Percentiles rank a stretch among this genome's conserved stretches.
These are phyloP conservation scores for Penicillium turbatum DNA, from an alignment of 495 filamentous ascomycete species.

Conservation along the genomic window DNA sequence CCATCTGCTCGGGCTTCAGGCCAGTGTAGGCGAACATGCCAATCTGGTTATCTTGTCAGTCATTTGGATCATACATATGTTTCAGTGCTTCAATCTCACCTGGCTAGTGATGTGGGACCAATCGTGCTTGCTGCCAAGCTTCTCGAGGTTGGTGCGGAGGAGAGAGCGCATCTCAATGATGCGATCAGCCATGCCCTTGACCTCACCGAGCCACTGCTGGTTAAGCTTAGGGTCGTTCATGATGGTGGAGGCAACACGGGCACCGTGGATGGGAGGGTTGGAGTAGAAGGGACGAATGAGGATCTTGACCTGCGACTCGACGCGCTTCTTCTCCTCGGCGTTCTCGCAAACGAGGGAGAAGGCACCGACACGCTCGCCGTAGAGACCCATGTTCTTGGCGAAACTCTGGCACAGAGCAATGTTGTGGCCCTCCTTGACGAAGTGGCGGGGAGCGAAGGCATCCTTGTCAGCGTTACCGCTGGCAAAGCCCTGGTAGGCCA, in stretches of 20 bases:
- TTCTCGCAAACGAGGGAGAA: conserved; percentile 87
- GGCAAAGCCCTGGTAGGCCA: conserved; percentile 99
- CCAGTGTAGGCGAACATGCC: conserved; percentile 99
- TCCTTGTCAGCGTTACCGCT: conserved; percentile 87
- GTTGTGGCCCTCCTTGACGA: conserved; percentile 87
- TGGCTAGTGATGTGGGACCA: conserved; percentile 98
- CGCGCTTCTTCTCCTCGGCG: conserved; percentile 87
- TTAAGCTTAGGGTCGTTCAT: conserved; percentile 83
- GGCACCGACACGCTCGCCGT: conserved; percentile 95
- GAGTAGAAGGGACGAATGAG: conserved; percentile 96
- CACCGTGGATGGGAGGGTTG: conserved; percentile 94
- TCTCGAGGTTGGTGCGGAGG: conserved; percentile 89
- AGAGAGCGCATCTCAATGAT: conserved; percentile 97
- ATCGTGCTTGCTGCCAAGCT: conserved; percentile 89
- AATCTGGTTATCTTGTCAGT: conserved; percentile 49
- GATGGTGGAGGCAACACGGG: conserved; percentile 88
- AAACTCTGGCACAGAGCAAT: conserved; percentile 90
- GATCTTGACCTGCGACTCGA: conserved; percentile 98
- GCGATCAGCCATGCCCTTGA: conserved; percentile 98
- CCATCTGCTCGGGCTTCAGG: conserved; percentile 88
- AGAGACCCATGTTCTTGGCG: conserved; percentile 99
- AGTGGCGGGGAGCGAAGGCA: conserved; percentile 88
- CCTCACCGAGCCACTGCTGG: conserved; percentile 91
- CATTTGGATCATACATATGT: background rate
- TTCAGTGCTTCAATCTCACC: conserved; percentile 34